Evolutionary conservation across 129 eudicot genomes (phyloP).

Genomic region (carrot (Daucus carota)): DH1_v3.0 NC_030382.2:48490001-48490500

Average conservation of each 20-base stretch:
- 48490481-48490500: too few species aligned
- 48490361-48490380: too few species aligned
- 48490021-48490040: background rate
- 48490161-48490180: background rate
- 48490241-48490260: background rate
- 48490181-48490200: background rate
- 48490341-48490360: background rate
- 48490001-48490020: background rate
- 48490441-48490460: too few species aligned
- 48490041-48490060: background rate
- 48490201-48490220: background rate
- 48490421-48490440: background rate
- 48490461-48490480: too few species aligned
- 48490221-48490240: background rate
- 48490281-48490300: background rate
- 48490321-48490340: background rate
- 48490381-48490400: background rate
- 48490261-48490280: background rate
- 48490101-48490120: background rate
- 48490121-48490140: background rate
- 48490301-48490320: background rate
- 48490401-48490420: background rate
- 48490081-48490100: background rate
- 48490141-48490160: background rate
- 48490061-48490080: background rate